Percentiles rank a stretch among this genome's conserved stretches.
phyloP scores from a whole-genome alignment of 306 rosid species.

The Mucuna pruriens region DNA sequence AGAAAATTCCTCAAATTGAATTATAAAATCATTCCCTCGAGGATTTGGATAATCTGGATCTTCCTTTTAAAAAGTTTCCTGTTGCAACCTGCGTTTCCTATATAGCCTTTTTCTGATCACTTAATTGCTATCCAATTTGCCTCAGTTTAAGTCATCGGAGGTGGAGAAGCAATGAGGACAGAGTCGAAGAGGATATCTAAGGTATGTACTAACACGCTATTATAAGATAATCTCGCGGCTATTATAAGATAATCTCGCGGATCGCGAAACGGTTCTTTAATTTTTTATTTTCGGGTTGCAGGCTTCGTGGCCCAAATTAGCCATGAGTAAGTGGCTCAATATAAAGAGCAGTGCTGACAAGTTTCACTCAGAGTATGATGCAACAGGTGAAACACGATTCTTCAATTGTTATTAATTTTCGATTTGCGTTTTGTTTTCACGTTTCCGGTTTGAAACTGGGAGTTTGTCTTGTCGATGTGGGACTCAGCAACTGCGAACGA shows the following conservation, averaged over 20 bases:
- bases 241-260: not conserved
- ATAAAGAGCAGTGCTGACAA: constrained; percentile 51
- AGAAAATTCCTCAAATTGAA: not conserved
- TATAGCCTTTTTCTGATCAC: constrained; percentile 16
- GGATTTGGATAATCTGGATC: constrained; percentile 41
- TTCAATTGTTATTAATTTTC: not conserved
- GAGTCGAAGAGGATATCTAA: constrained; percentile 54
- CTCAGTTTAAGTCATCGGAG: constrained; percentile 34
- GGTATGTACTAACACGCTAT: constrained; percentile 43
- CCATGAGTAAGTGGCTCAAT: constrained; percentile 74
- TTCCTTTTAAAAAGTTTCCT: constrained; percentile 1
- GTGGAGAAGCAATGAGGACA: constrained; percentile 62
- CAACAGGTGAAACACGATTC: constrained; percentile 44
- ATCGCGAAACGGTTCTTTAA: not conserved
- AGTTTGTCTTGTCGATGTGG: not conserved
- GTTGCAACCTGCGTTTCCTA: not conserved
- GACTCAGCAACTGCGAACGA: constrained; percentile 43
- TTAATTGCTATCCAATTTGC: not conserved
- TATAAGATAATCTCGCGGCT: not conserved
- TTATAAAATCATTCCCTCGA: not conserved
- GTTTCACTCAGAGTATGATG: constrained; percentile 51
- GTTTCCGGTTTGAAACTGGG: not conserved
- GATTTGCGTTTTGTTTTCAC: not conserved
- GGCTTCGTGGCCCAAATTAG: constrained; percentile 71
- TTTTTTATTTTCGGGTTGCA: constrained; percentile 7